A percentile compares a stretch with the other conserved stretches of the same genome.
phyloP scores from a whole-genome alignment of 768 basidiomycete genomes.

The Pulveroboletus sp. region DNA sequence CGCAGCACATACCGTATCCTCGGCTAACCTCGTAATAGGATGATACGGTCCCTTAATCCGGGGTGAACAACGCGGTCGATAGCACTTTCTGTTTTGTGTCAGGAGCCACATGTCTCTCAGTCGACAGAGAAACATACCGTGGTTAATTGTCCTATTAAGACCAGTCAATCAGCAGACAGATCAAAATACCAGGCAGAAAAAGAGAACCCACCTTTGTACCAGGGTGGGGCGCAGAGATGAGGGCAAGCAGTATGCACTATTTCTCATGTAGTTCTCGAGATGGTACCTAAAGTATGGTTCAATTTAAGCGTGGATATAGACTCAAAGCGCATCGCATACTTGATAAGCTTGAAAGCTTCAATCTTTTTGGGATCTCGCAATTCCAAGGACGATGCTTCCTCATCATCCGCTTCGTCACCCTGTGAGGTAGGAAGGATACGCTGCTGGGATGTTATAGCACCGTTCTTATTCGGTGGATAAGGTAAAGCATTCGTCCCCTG shows the following conservation, averaged over 20 bases:
- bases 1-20: conserved; percentile 14
- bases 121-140: conserved; percentile 47
- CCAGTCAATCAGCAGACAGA: conserved; percentile 1
- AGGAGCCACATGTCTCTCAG: conserved; percentile 4
- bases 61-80: conserved; percentile 89
- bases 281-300: conserved; percentile 59
- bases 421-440: conserved; percentile 24
- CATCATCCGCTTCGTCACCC: conserved; percentile 47
- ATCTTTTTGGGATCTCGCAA: conserved; percentile 59
- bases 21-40: conserved; percentile 66
- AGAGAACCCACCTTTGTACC: conserved; percentile 63
- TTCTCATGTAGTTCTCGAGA: conserved; percentile 83
- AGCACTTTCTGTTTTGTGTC: conserved; percentile 60
- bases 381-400: conserved; percentile 38
- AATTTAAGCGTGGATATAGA: neutral
- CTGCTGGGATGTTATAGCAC: conserved; percentile 18
- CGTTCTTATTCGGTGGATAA: conserved; percentile 37
- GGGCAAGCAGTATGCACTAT: conserved; percentile 82
- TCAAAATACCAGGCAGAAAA: neutral
- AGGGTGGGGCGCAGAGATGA: conserved; percentile 81
- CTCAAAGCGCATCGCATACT: conserved; percentile 39
- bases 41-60: conserved; percentile 86
- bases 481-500: conserved; percentile 47
- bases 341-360: conserved; percentile 80
- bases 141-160: conserved; percentile 64